Percentiles rank a stretch among this genome's conserved stretches.
Conservation (phyloP, 352 stramenopile species). For the Globisporangium acanthophoron region DNA sequence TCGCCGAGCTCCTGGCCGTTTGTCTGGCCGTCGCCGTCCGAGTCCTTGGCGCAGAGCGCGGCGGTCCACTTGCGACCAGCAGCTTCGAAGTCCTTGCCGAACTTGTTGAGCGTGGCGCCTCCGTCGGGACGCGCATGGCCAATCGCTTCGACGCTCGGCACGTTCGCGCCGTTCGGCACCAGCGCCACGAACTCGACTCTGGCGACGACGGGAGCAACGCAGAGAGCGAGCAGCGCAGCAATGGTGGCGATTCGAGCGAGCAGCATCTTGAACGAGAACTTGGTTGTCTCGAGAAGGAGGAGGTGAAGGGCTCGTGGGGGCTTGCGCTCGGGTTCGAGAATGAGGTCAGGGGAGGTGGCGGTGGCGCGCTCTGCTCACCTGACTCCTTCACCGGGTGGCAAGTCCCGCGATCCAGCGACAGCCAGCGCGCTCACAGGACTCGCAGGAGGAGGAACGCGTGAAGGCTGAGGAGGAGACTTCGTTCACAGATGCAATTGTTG, state of each 20-base stretch:
- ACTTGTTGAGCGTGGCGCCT: conserved; percentile 19
- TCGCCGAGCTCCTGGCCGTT: conserved; percentile 62
- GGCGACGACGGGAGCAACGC: neutral
- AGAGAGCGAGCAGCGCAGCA: neutral
- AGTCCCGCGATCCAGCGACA: neutral
- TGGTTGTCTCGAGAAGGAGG: too few relatives aligned
- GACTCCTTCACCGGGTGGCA: neutral
- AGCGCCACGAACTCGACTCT: neutral
- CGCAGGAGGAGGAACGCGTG: neutral
- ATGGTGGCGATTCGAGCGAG: too few relatives aligned
- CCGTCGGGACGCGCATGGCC: conserved; percentile 21
- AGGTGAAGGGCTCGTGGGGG: too few relatives aligned
- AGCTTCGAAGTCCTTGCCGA: conserved; percentile 20
- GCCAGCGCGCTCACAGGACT: neutral
- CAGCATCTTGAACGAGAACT: too few relatives aligned
- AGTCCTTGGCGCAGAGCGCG: conserved; percentile 26
- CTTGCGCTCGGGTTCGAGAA: too few relatives aligned
- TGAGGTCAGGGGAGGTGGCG: too few relatives aligned
- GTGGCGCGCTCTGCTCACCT: too few relatives aligned
- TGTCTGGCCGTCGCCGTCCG: conserved; percentile 38
- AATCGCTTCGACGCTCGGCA: conserved; percentile 11
- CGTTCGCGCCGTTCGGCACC: neutral
- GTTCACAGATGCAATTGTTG: neutral
- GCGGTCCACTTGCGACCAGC: conserved; percentile 26
- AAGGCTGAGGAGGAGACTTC: neutral